phyloP scores from a whole-genome alignment of 495 filamentous ascomycete species.

The Achaetomiella virescens region DNA sequence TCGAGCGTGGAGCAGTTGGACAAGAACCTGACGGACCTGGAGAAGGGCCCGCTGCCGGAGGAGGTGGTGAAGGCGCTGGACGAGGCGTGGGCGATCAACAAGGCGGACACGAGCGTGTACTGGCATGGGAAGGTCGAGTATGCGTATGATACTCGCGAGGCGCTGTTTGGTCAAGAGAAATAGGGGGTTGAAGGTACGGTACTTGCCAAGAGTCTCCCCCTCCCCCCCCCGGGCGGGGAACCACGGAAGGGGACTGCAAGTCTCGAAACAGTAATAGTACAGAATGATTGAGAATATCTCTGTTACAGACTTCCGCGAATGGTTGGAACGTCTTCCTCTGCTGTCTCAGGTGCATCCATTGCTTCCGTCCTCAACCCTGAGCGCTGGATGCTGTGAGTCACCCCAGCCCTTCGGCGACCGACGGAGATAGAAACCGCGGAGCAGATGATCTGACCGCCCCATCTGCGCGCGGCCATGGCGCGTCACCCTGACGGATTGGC shows the following conservation, averaged over 20 bases:
- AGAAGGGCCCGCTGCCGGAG: constrained; percentile 82
- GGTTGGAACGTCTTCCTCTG: no score
- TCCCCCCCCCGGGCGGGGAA: no score
- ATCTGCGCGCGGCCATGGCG: neutral
- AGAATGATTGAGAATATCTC: no score
- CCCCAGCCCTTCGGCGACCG: no score
- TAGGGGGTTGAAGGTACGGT: no score
- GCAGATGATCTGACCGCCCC: neutral
- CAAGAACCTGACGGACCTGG: constrained; percentile 65
- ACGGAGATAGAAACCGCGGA: neutral
- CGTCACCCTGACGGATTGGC: neutral
- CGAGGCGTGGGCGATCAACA: constrained; percentile 63
- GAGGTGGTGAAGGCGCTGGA: constrained; percentile 77
- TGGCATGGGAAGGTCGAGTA: constrained; percentile 77
- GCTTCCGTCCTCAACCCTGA: no score
- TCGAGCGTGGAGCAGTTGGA: constrained; percentile 68
- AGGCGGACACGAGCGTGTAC: constrained; percentile 62
- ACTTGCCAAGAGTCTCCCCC: no score
- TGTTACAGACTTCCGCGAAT: no score
- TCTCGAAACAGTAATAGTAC: no score
- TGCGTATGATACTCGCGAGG: constrained; percentile 62
- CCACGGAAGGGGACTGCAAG: no score
- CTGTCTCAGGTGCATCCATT: no score
- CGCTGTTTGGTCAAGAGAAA: constrained; percentile 49
- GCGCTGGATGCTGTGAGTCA: no score